A percentile compares a stretch with the other conserved stretches of the same genome.
phyloP scores from a whole-genome alignment of 371 early-diverging fungal genomes.

The Rhizopus arrhizus region DNA sequence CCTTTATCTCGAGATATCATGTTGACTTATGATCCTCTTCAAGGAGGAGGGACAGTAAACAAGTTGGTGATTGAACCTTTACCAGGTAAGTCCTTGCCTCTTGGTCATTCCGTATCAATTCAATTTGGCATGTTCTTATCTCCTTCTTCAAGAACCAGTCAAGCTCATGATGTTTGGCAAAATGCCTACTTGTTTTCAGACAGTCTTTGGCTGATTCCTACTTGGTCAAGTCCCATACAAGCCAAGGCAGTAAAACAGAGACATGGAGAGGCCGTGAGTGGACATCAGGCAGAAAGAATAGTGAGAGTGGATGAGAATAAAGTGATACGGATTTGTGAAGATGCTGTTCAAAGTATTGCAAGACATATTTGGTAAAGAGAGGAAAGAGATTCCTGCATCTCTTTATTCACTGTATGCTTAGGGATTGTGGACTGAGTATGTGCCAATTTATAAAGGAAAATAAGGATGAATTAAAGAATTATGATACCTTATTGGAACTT shows the following conservation, averaged over 20 bases:
- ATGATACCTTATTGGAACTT: conserved; percentile 30
- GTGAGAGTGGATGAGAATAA: neutral
- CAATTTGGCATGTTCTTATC: conserved; percentile 24
- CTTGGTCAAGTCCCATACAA: conserved; percentile 37
- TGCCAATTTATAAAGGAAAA: conserved; percentile 30
- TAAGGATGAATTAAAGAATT: conserved; percentile 3
- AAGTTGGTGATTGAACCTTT: conserved; percentile 26
- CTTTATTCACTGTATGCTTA: conserved; percentile 5
- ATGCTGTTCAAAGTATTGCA: conserved; percentile 45
- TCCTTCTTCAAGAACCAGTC: neutral
- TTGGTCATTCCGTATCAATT: conserved; percentile 6
- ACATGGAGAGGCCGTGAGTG: conserved; percentile 22
- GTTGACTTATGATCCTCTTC: conserved; percentile 34
- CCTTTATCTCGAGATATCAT: conserved; percentile 10
- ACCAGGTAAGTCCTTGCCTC: conserved; percentile 13
- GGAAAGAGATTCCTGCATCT: neutral
- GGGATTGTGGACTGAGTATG: conserved; percentile 51
- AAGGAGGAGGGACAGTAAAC: conserved; percentile 37
- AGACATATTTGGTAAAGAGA: conserved; percentile 46
- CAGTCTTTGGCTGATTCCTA: conserved; percentile 41
- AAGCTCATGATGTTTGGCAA: conserved; percentile 30
- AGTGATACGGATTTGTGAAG: conserved; percentile 34
- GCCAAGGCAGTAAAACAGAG: conserved; percentile 16
- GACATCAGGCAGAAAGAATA: conserved; percentile 32
- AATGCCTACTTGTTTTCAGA: conserved; percentile 16